These are phyloP conservation scores for Penicillium flavigenum DNA, from an alignment of 495 filamentous ascomycete genomes.

Conservation along the genomic window DNA sequence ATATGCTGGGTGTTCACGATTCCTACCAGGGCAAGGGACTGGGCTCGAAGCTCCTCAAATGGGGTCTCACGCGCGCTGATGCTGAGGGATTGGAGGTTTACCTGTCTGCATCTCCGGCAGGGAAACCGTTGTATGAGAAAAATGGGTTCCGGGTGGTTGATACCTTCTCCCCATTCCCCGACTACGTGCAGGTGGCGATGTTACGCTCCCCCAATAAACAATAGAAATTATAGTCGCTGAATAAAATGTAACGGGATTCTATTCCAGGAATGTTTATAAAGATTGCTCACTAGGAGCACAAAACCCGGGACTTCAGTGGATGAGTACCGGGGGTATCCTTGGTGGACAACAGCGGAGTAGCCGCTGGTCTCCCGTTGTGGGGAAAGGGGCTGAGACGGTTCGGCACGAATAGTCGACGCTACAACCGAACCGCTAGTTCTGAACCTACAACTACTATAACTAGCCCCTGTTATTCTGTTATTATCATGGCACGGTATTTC, in stretches of 20 bases:
- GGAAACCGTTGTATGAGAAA: conserved; percentile 34
- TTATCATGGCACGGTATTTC: too few species aligned
- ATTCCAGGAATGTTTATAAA: too few species aligned
- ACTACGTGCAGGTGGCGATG: conserved; percentile 25
- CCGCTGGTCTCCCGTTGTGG: too few species aligned
- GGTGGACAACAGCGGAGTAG: too few species aligned
- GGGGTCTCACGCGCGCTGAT: conserved; percentile 44
- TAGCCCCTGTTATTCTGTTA: too few species aligned
- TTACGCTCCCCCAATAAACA: conserved; percentile 14
- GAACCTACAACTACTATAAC: too few species aligned
- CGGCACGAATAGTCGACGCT: too few species aligned
- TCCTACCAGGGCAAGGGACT: conserved; percentile 42
- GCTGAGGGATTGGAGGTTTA: conserved; percentile 38
- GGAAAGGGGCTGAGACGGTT: too few species aligned
- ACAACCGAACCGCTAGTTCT: too few species aligned
- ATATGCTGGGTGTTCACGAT: conserved; percentile 37
- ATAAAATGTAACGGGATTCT: neutral
- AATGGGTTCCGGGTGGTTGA: conserved; percentile 30
- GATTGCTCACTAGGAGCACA: too few species aligned
- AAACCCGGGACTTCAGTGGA: too few species aligned
- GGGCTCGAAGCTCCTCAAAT: conserved; percentile 39
- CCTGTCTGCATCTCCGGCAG: conserved; percentile 34
- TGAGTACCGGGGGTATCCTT: too few species aligned
- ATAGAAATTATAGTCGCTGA: neutral
- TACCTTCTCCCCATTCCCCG: conserved; percentile 21